Evolutionary conservation across 2,329 filamentous ascomycete species (phyloP), one percentile per base, ranked within the genome.

Genomic region (Nectriaceae sp.): DNA sequence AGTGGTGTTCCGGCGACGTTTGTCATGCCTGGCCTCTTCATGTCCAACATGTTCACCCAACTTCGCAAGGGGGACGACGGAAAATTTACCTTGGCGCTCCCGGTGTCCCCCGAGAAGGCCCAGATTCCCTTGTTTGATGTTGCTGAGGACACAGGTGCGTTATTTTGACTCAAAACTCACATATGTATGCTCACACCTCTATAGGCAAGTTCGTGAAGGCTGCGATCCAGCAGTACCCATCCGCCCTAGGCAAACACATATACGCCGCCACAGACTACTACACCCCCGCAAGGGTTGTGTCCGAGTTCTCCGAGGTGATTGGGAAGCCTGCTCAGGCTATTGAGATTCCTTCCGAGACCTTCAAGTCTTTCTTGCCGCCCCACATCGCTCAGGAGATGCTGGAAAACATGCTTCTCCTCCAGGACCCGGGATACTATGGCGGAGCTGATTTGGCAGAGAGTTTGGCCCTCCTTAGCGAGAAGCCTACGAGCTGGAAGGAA

Each of bases 21-120:
- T 60, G 75, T 78, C 48, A 65, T 74, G 3, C 75, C 78, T 0
- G 82, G 73, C 0, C 70, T 68, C 24, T 85, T 82, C 57, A 82
- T 84, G 75, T 72, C 76, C 49, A 83, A 82, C 50, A 46, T 70
- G 13, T 50, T 63, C 2, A 46, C 44, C 2, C 58, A 61, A 24
- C 61, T 70, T 6, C 50, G 56, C 15, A 66, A 66, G 53, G 53
- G 56, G 2, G 61, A 62, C 0, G 65, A 67, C 37, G 61, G 62
- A n/a, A 47, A 63, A 49, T 70, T 62, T 43, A 49, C 50, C 1
- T 49, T 68, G 19, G 38, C 55, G 2, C 53, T 68, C 11, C 69
- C 68, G 5, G 55, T 63, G 19, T 42, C 66, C 3, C 52, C 63
- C 2, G 52, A 69, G 6, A 67, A 63, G 29, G 62, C 66, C 2